Conservation (phyloP, 192 early-diverging fungal genomes). For the Allomyces javanicus region DNA sequence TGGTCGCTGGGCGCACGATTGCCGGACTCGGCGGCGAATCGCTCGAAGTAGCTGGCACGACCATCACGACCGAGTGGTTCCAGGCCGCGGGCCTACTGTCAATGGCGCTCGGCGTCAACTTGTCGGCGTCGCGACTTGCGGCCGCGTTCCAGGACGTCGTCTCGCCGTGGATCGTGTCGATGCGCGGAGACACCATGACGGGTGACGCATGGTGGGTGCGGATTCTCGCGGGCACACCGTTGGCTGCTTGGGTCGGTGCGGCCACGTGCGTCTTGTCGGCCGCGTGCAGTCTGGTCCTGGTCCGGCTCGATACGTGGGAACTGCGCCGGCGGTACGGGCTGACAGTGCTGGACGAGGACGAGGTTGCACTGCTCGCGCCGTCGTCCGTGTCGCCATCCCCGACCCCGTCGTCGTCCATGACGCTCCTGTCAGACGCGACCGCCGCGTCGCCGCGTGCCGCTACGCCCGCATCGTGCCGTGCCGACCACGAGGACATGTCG, state of each 20-base stretch:
- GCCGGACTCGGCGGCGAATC: conserved; percentile 38
- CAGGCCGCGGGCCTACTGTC: conserved; percentile 24
- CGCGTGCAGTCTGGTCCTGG: background rate
- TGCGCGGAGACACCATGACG: too few species aligned
- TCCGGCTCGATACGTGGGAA: background rate
- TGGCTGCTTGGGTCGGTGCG: background rate
- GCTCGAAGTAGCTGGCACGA: conserved; percentile 28
- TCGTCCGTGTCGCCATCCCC: too few species aligned
- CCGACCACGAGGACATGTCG: too few species aligned
- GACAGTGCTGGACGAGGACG: too few species aligned
- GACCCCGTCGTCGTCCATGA: too few species aligned
- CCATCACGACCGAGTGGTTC: conserved; percentile 29
- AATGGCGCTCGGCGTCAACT: conserved; percentile 31
- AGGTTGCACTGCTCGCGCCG: too few species aligned
- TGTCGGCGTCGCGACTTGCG: conserved; percentile 18
- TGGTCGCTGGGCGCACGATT: conserved; percentile 33
- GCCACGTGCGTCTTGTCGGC: background rate
- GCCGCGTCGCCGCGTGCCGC: too few species aligned
- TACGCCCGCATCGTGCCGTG: too few species aligned
- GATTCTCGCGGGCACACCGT: background rate
- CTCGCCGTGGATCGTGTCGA: conserved; percentile 16
- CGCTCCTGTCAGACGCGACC: too few species aligned
- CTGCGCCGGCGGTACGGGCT: too few species aligned
- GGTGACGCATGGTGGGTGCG: background rate
- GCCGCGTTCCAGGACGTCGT: conserved; percentile 22